Evolutionary conservation across 805 yeast genomes (phyloP).

Genomic region (Lipomyces spencermartinsiae): DNA sequence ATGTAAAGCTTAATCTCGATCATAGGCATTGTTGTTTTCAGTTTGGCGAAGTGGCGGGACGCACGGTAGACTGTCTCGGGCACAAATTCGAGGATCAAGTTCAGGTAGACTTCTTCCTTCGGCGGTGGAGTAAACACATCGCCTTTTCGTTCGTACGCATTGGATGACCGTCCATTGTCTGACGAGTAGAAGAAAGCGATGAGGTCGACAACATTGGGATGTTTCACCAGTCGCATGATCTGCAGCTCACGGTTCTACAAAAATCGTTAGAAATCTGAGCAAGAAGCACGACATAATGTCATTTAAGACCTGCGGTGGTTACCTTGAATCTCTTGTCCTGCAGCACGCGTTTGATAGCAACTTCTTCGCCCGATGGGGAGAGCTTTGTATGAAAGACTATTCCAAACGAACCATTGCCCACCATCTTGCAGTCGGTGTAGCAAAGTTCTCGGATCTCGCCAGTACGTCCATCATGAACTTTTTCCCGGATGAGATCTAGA

Average conservation of each 20-base stretch:
- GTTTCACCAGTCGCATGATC: constrained; percentile 88
- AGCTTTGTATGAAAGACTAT: constrained; percentile 91
- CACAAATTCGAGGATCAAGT: constrained; percentile 86
- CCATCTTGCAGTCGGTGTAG: constrained; percentile 84
- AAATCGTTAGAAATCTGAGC: constrained; percentile 38
- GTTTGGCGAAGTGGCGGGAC: constrained; percentile 67
- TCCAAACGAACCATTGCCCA: constrained; percentile 99
- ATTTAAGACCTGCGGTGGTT: background rate
- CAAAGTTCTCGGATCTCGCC: constrained; percentile 67
- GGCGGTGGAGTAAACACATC: constrained; percentile 51
- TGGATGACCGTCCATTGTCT: constrained; percentile 31
- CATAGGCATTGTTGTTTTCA: constrained; percentile 79
- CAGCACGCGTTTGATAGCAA: constrained; percentile 94
- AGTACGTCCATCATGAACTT: constrained; percentile 73
- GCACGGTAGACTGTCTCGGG: constrained; percentile 97
- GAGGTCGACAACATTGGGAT: constrained; percentile 85
- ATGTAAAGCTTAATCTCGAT: constrained; percentile 87
- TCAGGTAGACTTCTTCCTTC: constrained; percentile 82
- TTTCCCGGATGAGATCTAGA: constrained; percentile 50
- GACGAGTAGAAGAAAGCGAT: constrained; percentile 83
- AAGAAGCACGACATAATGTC: constrained; percentile 41
- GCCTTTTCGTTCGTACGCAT: constrained; percentile 28
- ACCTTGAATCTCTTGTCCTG: constrained; percentile 94
- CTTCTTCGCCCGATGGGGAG: constrained; percentile 73
- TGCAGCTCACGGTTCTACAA: constrained; percentile 90